Evolutionary conservation across 2,329 filamentous ascomycete species (phyloP).

Genomic region (Trichoderma brevicompactum): DNA sequence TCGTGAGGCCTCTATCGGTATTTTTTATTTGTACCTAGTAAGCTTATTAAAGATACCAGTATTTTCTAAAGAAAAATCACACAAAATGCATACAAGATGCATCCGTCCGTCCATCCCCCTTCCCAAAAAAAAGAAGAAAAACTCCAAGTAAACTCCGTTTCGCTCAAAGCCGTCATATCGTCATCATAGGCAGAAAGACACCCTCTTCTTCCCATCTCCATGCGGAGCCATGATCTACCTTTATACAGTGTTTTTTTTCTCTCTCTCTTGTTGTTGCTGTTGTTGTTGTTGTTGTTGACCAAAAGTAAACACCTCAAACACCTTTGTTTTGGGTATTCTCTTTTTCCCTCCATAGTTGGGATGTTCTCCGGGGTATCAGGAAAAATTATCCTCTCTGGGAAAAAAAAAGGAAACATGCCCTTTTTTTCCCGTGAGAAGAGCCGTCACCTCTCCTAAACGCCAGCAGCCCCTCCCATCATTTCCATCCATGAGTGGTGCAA

Average conservation of each 20-base stretch:
- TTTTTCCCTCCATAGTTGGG: not conserved
- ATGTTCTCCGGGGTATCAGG: constrained; percentile 19
- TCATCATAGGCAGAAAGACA: constrained; percentile 7
- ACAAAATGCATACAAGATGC: not conserved
- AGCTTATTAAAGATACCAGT: not conserved
- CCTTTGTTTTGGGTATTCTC: not conserved
- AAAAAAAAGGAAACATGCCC: not conserved
- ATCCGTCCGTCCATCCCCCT: not conserved
- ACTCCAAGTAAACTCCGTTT: not conserved
- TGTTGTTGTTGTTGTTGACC: not conserved
- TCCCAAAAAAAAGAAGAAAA: not conserved
- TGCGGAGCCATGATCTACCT: constrained; percentile 20
- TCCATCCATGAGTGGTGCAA: not conserved
- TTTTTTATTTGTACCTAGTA: not conserved
- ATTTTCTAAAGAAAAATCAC: not conserved
- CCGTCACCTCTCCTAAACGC: constrained; percentile 13
- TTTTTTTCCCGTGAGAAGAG: not conserved
- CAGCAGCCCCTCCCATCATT: not conserved
- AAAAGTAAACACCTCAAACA: constrained; percentile 20
- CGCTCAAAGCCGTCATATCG: constrained; percentile 10
- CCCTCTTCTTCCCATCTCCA: constrained; percentile 12
- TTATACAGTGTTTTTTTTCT: not conserved
- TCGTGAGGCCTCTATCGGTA: not conserved
- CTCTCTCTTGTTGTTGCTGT: not conserved
- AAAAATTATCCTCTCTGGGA: not conserved